Conservation (phyloP, 495 filamentous ascomycete species). For the Lophium mytilinum region DNA sequence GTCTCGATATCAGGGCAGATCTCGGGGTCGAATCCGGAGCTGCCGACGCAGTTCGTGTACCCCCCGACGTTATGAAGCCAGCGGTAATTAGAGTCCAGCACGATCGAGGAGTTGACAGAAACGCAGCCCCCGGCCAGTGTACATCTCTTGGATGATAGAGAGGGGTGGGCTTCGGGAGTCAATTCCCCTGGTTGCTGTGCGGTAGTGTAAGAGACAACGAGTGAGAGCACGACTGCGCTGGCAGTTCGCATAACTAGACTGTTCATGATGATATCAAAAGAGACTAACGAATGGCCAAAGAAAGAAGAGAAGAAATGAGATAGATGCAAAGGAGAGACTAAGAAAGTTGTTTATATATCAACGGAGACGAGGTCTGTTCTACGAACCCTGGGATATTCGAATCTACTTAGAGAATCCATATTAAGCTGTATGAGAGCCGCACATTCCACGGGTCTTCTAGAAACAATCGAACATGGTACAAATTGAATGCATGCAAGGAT, state of each 20-base stretch:
- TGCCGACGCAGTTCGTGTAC: conserved; percentile 36
- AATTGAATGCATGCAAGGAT: background rate
- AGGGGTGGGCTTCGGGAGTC: conserved; percentile 43
- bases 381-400: background rate
- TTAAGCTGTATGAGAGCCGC: background rate
- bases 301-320: background rate
- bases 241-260: background rate
- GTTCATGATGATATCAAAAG: background rate
- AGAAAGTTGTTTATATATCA: background rate
- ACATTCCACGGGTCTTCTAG: background rate
- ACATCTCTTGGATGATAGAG: conserved; percentile 44
- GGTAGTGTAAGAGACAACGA: background rate
- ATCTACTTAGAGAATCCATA: background rate
- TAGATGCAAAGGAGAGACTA: background rate
- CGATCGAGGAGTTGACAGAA: conserved; percentile 38
- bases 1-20: conserved; percentile 32
- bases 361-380: background rate
- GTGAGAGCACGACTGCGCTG: background rate
- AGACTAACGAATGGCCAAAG: background rate
- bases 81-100: conserved; percentile 41
- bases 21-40: conserved; percentile 21
- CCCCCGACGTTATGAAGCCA: conserved; percentile 32
- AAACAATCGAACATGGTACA: background rate
- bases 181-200: conserved; percentile 19
- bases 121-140: conserved; percentile 41